Evolutionary conservation across 495 filamentous ascomycete species (phyloP).

Genomic region (Penicillium arizonense): DNA sequence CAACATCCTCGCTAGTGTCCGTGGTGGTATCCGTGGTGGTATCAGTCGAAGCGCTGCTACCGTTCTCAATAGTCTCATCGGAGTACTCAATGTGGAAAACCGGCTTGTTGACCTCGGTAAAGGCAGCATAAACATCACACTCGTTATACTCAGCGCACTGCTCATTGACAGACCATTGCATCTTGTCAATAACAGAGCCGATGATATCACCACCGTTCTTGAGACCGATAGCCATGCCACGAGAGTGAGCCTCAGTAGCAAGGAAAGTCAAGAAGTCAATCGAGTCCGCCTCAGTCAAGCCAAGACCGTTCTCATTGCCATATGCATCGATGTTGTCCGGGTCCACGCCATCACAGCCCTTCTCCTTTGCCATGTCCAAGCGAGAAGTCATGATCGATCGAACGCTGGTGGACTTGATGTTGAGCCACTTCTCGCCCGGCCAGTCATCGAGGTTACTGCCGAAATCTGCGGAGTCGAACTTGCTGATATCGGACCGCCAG

Average conservation of each 20-base stretch:
- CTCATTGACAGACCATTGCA: constrained; percentile 72
- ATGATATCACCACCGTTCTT: constrained; percentile 68
- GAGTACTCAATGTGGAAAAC: constrained; percentile 76
- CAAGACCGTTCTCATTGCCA: constrained; percentile 54
- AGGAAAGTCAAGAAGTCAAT: constrained; percentile 60
- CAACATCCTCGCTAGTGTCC: background rate
- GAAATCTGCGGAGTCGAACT: constrained; percentile 53
- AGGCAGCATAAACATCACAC: constrained; percentile 56
- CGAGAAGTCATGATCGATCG: constrained; percentile 58
- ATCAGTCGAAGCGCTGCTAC: background rate
- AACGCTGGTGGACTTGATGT: constrained; percentile 54
- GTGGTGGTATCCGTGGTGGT: background rate
- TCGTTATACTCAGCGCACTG: constrained; percentile 63
- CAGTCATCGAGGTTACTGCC: constrained; percentile 61
- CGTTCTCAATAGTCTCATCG: constrained; percentile 16
- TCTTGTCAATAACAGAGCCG: constrained; percentile 48
- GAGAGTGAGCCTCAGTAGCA: constrained; percentile 46
- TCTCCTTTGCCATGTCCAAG: constrained; percentile 54
- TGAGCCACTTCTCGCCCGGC: constrained; percentile 66
- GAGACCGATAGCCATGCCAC: constrained; percentile 58
- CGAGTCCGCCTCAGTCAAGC: constrained; percentile 53
- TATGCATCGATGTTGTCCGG: constrained; percentile 74
- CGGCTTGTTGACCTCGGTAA: constrained; percentile 59
- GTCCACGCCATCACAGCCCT: constrained; percentile 71
- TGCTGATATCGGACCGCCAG: constrained; percentile 52